A percentile compares a stretch with the other conserved stretches of the same genome.
Evolutionary conservation across 306 rosid species (phyloP).

Genomic region (Cicer arietinum): DNA sequence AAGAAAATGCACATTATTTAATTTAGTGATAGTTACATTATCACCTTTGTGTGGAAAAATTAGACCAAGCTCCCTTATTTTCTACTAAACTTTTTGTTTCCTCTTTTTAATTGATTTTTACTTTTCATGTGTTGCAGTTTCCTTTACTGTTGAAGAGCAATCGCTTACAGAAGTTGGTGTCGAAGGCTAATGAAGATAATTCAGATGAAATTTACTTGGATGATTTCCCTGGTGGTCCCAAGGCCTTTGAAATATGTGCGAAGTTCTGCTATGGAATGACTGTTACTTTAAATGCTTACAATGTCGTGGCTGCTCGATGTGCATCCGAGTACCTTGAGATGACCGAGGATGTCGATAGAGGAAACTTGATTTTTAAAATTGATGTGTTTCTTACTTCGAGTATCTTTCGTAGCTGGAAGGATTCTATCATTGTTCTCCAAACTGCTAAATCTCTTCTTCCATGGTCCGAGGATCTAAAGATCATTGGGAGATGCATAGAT

Average conservation of each 20-base stretch:
- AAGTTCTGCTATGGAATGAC: conserved; percentile 97
- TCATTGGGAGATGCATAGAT: conserved; percentile 92
- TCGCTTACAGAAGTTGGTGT: conserved; percentile 64
- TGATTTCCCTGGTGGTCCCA: conserved; percentile 92
- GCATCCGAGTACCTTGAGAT: conserved; percentile 94
- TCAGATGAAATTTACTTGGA: conserved; percentile 69
- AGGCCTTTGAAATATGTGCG: conserved; percentile 91
- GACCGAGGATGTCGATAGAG: conserved; percentile 84
- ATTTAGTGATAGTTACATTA: neutral
- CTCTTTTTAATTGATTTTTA: conserved; percentile 25
- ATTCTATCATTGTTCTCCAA: conserved; percentile 92
- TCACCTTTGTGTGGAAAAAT: neutral
- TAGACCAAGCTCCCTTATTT: neutral
- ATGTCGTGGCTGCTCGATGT: conserved; percentile 96
- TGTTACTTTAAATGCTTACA: conserved; percentile 92
- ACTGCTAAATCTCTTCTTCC: conserved; percentile 85
- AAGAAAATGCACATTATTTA: neutral
- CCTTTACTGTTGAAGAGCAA: conserved; percentile 94
- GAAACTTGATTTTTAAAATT: conserved; percentile 85
- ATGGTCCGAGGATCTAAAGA: conserved; percentile 92
- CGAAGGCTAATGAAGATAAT: conserved; percentile 67
- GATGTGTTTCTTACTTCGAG: conserved; percentile 96
- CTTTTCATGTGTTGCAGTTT: conserved; percentile 61
- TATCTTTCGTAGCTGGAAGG: conserved; percentile 96
- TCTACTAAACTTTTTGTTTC: neutral